These are phyloP conservation scores for Epichloe typhina DNA, from an alignment of 2,329 filamentous ascomycete genomes.

Conservation along the genomic window DNA sequence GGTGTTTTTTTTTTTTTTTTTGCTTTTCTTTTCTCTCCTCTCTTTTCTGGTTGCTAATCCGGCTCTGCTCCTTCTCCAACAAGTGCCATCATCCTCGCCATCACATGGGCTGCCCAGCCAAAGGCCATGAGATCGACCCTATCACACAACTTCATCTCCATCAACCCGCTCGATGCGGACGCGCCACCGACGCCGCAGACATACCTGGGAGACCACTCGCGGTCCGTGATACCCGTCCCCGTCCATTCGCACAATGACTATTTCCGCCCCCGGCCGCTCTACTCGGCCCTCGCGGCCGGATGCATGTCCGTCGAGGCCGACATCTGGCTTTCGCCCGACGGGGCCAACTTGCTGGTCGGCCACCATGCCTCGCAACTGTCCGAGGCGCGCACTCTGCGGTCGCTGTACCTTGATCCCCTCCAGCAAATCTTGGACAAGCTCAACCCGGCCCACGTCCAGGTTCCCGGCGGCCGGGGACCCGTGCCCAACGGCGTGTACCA, in stretches of 20 bases:
- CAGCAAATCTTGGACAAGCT: conserved; percentile 38
- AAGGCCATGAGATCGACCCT: conserved; percentile 3
- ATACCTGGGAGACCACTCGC: conserved; percentile 2
- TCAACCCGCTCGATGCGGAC: neutral
- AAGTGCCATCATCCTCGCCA: conserved; percentile 6
- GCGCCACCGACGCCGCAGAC: neutral
- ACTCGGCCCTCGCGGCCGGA: conserved; percentile 44
- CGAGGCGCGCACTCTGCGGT: conserved; percentile 41
- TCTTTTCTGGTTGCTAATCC: neutral
- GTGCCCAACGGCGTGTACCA: conserved; percentile 41
- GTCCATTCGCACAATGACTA: conserved; percentile 61
- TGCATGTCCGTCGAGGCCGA: conserved; percentile 55
- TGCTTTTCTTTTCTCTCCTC: neutral
- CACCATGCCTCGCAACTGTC: conserved; percentile 37
- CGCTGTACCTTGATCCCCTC: conserved; percentile 52
- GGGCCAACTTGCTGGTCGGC: conserved; percentile 43
- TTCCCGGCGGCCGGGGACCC: conserved; percentile 21
- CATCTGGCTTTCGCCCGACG: conserved; percentile 41
- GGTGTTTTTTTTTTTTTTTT: neutral
- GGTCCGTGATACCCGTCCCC: conserved; percentile 27
- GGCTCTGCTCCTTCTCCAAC: too few species aligned
- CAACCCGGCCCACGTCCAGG: conserved; percentile 4
- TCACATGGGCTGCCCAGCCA: conserved; percentile 2
- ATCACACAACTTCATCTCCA: conserved; percentile 6
- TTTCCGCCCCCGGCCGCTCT: conserved; percentile 48